These are phyloP conservation scores for Xylaria grammica DNA, from an alignment of 495 filamentous ascomycete genomes.

Conservation along the genomic window DNA sequence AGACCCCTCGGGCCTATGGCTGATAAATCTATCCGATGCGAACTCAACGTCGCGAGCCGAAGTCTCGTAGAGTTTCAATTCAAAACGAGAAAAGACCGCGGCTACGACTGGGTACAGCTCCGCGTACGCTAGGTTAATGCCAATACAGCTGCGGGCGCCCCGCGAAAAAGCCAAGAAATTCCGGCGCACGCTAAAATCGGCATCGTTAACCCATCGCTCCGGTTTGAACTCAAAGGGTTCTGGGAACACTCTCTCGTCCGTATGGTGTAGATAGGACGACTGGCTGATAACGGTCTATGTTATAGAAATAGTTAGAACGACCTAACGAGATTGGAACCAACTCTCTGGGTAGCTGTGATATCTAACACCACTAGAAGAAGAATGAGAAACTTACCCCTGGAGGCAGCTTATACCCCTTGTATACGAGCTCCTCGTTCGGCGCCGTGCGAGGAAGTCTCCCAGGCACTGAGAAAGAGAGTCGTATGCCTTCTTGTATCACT, in stretches of 20 bases:
- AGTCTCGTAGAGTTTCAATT: slow-evolving; percentile 5
- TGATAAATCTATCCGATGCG: background rate
- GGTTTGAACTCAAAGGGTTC: background rate
- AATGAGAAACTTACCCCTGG: background rate
- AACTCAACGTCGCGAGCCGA: background rate
- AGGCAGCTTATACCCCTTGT: slow-evolving; percentile 19
- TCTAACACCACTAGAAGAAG: background rate
- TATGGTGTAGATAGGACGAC: slow-evolving; percentile 6
- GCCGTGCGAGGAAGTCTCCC: slow-evolving; percentile 47
- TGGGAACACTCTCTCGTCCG: background rate
- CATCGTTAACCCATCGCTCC: slow-evolving; percentile 3
- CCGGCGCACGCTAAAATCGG: background rate
- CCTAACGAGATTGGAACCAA: no score
- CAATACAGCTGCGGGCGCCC: slow-evolving; percentile 21
- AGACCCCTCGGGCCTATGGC: background rate
- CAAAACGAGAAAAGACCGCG: slow-evolving; percentile 4
- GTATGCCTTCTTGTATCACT: slow-evolving; percentile 47
- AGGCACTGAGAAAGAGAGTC: slow-evolving; percentile 46
- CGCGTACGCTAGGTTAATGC: slow-evolving; percentile 19
- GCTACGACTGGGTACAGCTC: slow-evolving; percentile 13
- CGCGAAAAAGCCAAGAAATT: slow-evolving; percentile 19
- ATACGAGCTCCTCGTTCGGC: slow-evolving; percentile 45
- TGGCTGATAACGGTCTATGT: background rate
- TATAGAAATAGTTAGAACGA: background rate
- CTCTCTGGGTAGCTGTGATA: background rate